phyloP scores from a whole-genome alignment of 495 filamentous ascomycete species.

The Annulohypoxylon maeteangense region DNA sequence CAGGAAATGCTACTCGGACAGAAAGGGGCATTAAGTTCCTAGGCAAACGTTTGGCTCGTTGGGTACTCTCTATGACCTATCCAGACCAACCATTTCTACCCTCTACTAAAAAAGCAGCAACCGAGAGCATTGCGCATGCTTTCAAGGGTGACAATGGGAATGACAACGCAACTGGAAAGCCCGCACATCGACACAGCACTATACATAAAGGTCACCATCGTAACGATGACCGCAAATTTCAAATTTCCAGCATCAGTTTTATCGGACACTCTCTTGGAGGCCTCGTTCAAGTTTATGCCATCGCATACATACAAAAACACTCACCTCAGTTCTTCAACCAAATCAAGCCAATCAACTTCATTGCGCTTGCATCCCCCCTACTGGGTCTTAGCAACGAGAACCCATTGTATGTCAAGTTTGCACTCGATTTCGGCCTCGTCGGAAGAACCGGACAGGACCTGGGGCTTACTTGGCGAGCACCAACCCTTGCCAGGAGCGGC shows the following conservation, averaged over 20 bases:
- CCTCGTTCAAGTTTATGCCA: slow-evolving; percentile 91
- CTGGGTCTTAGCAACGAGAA: slow-evolving; percentile 97
- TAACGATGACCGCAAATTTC: slow-evolving; percentile 71
- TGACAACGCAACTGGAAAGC: slow-evolving; percentile 45
- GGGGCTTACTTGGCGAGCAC: slow-evolving; percentile 91
- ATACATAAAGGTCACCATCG: slow-evolving; percentile 53
- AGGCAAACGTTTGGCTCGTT: slow-evolving; percentile 93
- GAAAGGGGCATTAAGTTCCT: slow-evolving; percentile 97
- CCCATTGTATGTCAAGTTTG: slow-evolving; percentile 95
- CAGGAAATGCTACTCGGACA: slow-evolving; percentile 87
- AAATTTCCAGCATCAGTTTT: slow-evolving; percentile 95
- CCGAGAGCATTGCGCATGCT: slow-evolving; percentile 52
- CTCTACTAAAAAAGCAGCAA: slow-evolving; percentile 63
- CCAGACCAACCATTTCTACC: slow-evolving; percentile 89
- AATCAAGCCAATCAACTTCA: slow-evolving; percentile 92
- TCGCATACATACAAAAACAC: slow-evolving; percentile 97
- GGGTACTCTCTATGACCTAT: slow-evolving; percentile 86
- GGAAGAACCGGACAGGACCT: slow-evolving; percentile 95
- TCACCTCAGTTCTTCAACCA: slow-evolving; percentile 89
- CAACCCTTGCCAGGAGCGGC: slow-evolving; percentile 81
- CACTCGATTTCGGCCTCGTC: slow-evolving; percentile 93
- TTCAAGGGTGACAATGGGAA: slow-evolving; percentile 48
- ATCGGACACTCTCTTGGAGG: slow-evolving; percentile 94
- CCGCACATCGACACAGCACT: slow-evolving; percentile 65
- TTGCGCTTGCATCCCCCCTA: slow-evolving; percentile 89